Base-by-base conservation (phyloP, 129 eudicot species). In the Silybum marianum region DNA sequence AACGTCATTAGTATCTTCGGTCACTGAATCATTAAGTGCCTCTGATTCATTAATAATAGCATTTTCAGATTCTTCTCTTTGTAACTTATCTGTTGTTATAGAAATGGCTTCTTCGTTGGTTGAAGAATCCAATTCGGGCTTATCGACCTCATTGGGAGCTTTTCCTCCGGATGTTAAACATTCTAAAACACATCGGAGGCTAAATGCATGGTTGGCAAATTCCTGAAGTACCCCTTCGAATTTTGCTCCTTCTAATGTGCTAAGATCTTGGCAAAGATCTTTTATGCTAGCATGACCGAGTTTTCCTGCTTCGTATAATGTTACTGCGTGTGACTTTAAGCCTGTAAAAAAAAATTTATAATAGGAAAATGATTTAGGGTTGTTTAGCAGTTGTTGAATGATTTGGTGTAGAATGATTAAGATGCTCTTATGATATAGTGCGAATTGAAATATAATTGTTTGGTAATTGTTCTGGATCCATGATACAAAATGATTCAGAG, bases 171-270 rank as follows among this genome's bases (percentile, higher is more conserved):
- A 93, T 63, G 96, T 87, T 58, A 96, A 80, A 81, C 99, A 96
- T 82, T 91, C 98, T 44, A 96, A 84, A 25, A 93, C 81, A 82
- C 91, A 89, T 46, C 98, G 93, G 73, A 96, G 97, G 81, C 99
- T 96, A 86, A 93, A 96, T 66, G 99, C 98, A 81, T 96, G 98
- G 90, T 96, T 96, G 78, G 99, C 99, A 69, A 96, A 96, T 85
- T 96, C 98, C 88, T 93, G 99, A 78, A 96, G 91, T 62, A 93
- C 99, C 28, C 99, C 99, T 86, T 96, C 99, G 80, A 96, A 96
- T 84, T 90, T 96, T 40, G 98, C 84, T 73, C 99, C 99, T 85
- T 96, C 93, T 65, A 96, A 90, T 11, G 98, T 89, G 39, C 93
- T 73, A 28, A 93, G 93, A 79, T 96, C 99, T 46, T 86, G 90